A percentile compares a stretch with the other conserved stretches of the same genome.
Evolutionary conservation across 169 alveolate species (phyloP).

Genomic region (Hammondia hammondi): DNA sequence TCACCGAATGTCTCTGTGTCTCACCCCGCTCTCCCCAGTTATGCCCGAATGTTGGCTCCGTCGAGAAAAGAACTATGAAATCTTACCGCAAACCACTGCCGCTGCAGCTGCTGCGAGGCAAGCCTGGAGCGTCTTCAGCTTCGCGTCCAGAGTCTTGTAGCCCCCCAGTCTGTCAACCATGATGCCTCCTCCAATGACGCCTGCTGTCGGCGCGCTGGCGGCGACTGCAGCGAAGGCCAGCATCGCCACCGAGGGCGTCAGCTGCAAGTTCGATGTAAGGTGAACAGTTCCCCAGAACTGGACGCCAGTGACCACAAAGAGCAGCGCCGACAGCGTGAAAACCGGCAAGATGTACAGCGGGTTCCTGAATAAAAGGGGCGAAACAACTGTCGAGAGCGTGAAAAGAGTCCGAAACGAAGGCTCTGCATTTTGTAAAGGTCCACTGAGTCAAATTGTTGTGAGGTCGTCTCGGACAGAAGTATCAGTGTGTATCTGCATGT

Average conservation of each 20-base stretch:
- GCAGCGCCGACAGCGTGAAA: conserved; percentile 66
- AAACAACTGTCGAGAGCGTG: too few relatives aligned
- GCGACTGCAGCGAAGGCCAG: conserved; percentile 65
- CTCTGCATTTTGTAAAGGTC: too few relatives aligned
- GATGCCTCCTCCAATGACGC: conserved; percentile 66
- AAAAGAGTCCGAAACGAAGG: neutral
- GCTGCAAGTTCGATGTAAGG: conserved; percentile 38
- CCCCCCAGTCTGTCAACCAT: conserved; percentile 64
- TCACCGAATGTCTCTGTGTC: too few relatives aligned
- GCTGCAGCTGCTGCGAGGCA: conserved; percentile 59
- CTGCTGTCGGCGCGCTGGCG: conserved; percentile 63
- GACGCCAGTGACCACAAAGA: conserved; percentile 71
- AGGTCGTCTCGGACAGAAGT: too few relatives aligned
- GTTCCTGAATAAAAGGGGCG: conserved; percentile 11
- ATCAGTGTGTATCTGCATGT: too few relatives aligned
- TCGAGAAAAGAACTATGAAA: neutral
- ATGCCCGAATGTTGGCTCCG: too few relatives aligned
- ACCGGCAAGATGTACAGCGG: conserved; percentile 64
- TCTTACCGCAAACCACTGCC: conserved; percentile 55
- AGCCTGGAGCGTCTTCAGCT: conserved; percentile 43
- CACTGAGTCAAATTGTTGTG: too few relatives aligned
- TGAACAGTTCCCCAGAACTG: conserved; percentile 67
- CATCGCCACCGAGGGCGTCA: conserved; percentile 54
- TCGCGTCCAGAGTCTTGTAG: conserved; percentile 46
- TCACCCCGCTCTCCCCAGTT: too few relatives aligned